These are phyloP conservation scores for Apiotrichum laibachii DNA, from an alignment of 1,284 basidiomycete species.

Conservation along the genomic window DNA sequence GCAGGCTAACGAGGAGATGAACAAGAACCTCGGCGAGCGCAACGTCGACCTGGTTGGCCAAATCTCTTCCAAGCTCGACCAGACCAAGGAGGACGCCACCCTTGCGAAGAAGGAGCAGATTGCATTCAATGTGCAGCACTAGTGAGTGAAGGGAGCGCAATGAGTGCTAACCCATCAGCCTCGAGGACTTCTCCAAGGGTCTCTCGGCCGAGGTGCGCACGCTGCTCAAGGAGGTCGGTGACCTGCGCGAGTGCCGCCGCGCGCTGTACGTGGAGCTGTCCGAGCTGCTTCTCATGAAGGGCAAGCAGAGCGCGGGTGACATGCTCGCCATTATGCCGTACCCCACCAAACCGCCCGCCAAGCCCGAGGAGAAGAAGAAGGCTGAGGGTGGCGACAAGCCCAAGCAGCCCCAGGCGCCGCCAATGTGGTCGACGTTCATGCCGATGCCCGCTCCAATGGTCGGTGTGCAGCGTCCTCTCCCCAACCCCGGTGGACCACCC, in stretches of 20 bases:
- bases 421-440: constrained; percentile 11
- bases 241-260: constrained; percentile 47
- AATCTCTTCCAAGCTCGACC: constrained; percentile 48
- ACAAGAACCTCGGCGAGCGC: constrained; percentile 37
- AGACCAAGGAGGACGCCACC: constrained; percentile 42
- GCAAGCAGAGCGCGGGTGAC: constrained; percentile 47
- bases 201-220: constrained; percentile 48
- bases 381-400: not conserved
- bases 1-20: constrained; percentile 5
- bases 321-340: constrained; percentile 51
- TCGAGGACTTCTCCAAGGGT: constrained; percentile 49
- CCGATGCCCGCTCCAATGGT: constrained; percentile 1
- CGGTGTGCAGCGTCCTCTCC: not conserved
- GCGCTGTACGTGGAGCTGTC: constrained; percentile 49
- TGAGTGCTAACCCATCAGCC: constrained; percentile 20
- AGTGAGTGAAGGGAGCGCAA: constrained; percentile 7
- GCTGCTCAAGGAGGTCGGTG: constrained; percentile 49
- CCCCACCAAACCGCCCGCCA: constrained; percentile 35
- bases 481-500: not conserved
- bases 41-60: constrained; percentile 47
- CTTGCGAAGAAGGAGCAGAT: constrained; percentile 48
- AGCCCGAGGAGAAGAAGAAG: constrained; percentile 30
- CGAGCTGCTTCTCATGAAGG: constrained; percentile 50
- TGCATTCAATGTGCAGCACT: constrained; percentile 45
- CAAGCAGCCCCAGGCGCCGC: constrained; percentile 14